Evolutionary conservation across 2,329 filamentous ascomycete species (phyloP).

Genomic region (Arachnomyces sp.): DNA sequence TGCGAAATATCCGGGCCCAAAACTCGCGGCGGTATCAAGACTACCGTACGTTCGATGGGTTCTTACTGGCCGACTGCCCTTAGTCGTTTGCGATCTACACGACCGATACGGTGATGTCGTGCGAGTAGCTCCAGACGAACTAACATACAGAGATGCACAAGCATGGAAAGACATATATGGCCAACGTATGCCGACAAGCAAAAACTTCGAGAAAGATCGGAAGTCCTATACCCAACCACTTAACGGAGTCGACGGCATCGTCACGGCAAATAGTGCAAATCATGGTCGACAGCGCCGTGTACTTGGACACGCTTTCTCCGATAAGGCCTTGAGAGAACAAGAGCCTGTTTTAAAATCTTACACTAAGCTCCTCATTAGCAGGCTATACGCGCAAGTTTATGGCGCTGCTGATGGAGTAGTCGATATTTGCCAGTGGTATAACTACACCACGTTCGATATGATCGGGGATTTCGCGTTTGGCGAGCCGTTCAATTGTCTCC

Average conservation of each 20-base stretch:
- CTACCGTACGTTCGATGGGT: slow-evolving; percentile 13
- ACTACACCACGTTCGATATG: slow-evolving; percentile 27
- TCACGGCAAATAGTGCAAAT: slow-evolving; percentile 18
- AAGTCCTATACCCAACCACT: slow-evolving; percentile 16
- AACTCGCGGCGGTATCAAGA: slow-evolving; percentile 15
- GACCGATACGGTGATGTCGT: slow-evolving; percentile 23
- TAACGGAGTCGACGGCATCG: slow-evolving; percentile 7
- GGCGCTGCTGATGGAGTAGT: slow-evolving; percentile 2
- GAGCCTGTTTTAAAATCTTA: slow-evolving; percentile 26
- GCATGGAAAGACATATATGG: slow-evolving; percentile 25
- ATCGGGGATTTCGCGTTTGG: slow-evolving; percentile 26
- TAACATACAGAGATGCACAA: slow-evolving; percentile 17
- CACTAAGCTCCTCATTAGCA: slow-evolving; percentile 18
- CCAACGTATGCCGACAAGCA: slow-evolving; percentile 7
- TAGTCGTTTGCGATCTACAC: slow-evolving; percentile 14
- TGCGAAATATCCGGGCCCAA: slow-evolving; percentile 21
- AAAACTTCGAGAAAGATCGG: slow-evolving; percentile 19
- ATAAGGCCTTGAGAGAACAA: slow-evolving; percentile 25
- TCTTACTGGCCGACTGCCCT: slow-evolving; percentile 10
- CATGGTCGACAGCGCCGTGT: slow-evolving; percentile 27
- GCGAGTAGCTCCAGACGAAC: slow-evolving; percentile 23
- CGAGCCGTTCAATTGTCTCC: slow-evolving; percentile 23
- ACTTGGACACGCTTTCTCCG: slow-evolving; percentile 29
- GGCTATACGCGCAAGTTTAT: background rate
- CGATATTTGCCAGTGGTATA: slow-evolving; percentile 24